These are phyloP conservation scores for Pinus tabuliformis DNA, from an alignment of 75 land plant species.

Conservation along the genomic window DNA sequence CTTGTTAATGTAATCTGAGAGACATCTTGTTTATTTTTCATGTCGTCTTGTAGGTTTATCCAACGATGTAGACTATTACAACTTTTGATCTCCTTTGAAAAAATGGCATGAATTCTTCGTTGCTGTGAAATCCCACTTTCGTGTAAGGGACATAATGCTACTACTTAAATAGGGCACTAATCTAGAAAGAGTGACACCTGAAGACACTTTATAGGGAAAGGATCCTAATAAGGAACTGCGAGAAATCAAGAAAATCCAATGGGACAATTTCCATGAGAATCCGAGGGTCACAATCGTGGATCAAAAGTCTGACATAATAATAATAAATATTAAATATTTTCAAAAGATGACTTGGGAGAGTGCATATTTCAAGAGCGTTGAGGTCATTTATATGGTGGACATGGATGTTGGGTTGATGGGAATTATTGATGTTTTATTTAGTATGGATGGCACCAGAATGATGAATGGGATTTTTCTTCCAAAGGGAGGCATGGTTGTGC, in stretches of 20 bases:
- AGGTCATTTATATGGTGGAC: not conserved
- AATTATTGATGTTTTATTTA: not conserved
- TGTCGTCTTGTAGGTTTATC: too few relatives aligned
- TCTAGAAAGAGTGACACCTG: too few relatives aligned
- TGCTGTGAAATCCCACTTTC: slow-evolving; percentile 3
- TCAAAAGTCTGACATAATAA: not conserved
- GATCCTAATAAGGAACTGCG: too few relatives aligned
- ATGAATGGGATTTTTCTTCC: slow-evolving; percentile 13
- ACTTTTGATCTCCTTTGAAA: too few relatives aligned
- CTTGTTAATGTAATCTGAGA: too few relatives aligned
- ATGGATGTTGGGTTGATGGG: not conserved
- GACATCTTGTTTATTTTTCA: too few relatives aligned
- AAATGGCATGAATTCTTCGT: not conserved
- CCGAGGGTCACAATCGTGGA: slow-evolving; percentile 3
- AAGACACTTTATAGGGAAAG: too few relatives aligned
- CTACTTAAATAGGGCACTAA: too few relatives aligned
- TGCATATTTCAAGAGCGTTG: slow-evolving; percentile 10
- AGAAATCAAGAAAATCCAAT: too few relatives aligned
- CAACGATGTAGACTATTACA: too few relatives aligned
- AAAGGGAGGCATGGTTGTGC: not conserved
- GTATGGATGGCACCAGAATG: slow-evolving; percentile 8
- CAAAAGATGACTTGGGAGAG: not conserved
- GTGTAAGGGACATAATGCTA: not conserved
- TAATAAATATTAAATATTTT: not conserved
- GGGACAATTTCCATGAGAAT: not conserved